Conservation (phyloP, 2,329 filamentous ascomycete genomes). For the Colletotrichum horii region DNA sequence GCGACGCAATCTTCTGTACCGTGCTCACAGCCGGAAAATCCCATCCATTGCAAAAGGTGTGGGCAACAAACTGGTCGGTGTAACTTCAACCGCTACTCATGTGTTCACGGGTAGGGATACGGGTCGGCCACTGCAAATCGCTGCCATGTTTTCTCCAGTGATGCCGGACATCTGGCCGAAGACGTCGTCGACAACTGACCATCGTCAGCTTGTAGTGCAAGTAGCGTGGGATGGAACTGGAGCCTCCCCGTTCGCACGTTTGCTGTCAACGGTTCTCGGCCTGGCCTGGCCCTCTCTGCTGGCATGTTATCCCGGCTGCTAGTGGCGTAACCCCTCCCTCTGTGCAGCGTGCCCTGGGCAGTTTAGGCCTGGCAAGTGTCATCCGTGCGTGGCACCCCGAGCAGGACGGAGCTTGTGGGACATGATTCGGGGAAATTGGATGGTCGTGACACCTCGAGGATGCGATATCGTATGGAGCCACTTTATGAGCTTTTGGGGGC, state of each 20-base stretch:
- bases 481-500: background rate
- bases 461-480: conserved; percentile 1
- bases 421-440: conserved; percentile 22
- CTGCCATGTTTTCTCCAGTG: background rate
- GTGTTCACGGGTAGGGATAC: background rate
- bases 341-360: background rate
- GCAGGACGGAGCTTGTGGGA: conserved; percentile 11
- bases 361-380: background rate
- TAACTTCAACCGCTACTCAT: background rate
- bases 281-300: conserved; percentile 3
- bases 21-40: background rate
- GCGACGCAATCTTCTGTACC: background rate
- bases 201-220: background rate
- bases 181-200: background rate
- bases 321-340: background rate
- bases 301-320: conserved; percentile 1
- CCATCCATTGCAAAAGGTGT: background rate
- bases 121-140: background rate
- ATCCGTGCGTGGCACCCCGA: conserved; percentile 13
- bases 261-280: conserved; percentile 6
- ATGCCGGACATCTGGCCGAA: conserved; percentile 12
- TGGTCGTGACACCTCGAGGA: conserved; percentile 3
- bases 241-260: conserved; percentile 1
- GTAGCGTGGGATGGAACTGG: background rate
- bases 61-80: background rate